Conservation (phyloP, 805 yeast genomes). For the Metschnikowia proteae region DNA sequence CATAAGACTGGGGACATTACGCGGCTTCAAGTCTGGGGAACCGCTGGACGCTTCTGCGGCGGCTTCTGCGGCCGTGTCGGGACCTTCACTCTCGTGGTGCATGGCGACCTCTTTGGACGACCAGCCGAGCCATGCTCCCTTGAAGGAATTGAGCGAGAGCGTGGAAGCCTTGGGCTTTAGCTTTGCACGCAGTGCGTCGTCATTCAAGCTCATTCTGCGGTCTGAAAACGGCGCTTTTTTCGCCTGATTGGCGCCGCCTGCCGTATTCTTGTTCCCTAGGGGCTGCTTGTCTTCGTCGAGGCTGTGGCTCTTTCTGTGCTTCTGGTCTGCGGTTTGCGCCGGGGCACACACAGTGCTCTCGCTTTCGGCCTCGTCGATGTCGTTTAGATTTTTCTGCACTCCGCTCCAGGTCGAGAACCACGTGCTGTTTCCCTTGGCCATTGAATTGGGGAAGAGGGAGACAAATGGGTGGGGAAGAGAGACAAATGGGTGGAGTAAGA, state of each 20-base stretch:
- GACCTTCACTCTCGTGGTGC: neutral
- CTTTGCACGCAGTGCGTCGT: neutral
- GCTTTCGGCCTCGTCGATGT: neutral
- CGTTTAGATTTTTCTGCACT: neutral
- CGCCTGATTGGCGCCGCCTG: neutral
- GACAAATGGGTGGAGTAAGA: too few species aligned
- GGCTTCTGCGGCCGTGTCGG: neutral
- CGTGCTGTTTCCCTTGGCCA: neutral
- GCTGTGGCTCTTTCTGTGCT: neutral
- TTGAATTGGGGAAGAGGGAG: neutral
- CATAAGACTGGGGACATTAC: slow-evolving; percentile 4
- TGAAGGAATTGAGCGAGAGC: slow-evolving; percentile 16
- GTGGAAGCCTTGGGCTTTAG: slow-evolving; percentile 22
- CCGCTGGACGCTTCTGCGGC: neutral
- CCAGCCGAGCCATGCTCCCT: slow-evolving; percentile 30
- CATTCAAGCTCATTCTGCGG: slow-evolving; percentile 3
- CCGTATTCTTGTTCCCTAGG: too few species aligned
- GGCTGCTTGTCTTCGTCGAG: neutral
- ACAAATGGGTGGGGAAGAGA: too few species aligned
- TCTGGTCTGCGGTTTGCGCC: neutral
- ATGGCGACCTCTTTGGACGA: slow-evolving; percentile 9
- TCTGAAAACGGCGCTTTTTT: neutral
- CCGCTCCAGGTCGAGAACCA: slow-evolving; percentile 1
- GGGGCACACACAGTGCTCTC: neutral
- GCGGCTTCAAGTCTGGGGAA: neutral